Base-by-base conservation (phyloP, 345 rosid genomes). In the Gynandropsis gynandra region DNA sequence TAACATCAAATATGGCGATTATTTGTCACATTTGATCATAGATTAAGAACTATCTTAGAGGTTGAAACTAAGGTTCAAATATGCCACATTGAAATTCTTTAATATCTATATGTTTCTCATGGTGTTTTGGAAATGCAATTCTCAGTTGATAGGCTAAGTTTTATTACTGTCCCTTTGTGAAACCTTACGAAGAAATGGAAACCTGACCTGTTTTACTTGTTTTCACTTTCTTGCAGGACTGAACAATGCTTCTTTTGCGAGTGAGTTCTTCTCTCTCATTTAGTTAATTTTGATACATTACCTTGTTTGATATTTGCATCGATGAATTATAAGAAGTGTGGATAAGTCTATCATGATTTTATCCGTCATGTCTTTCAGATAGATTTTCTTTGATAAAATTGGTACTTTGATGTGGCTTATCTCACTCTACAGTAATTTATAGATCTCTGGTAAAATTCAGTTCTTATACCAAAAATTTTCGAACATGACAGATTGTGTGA, bases 161-260 rank as follows among this genome's bases (percentile, higher is more conserved):
- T n/a, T n/a, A n/a, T n/a, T n/a, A n/a, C n/a, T n/a, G n/a, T n/a
- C n/a, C n/a, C n/a, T n/a, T n/a, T n/a, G n/a, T n/a, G n/a, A n/a
- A n/a, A n/a, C 29, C 29, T 24, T 24, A 50, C 42, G 16, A 18
- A 27, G 19, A 50, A 1, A 3, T 2, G 27, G 17, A 50, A n/a
- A 9, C 32, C 48, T 58, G 45, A 65, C 16, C 19, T 21, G 13
- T 44, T 47, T 36, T 36, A 29, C 54, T 20, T 68, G 40, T 51
- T 18, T 53, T 21, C 47, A 10, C 20, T 50, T 16, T 18, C 4
- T 59, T 76, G 77, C 83, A 87, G 96, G 72, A 59, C 64, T 87
- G 50, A 64, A 74, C 78, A 83, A 87, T 63, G 76, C 72, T 39
- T 79, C 93, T 41, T 69, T 81, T 35, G 37, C 72, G 38, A 89